A percentile compares a stretch with the other conserved stretches of the same genome.
Conservation (phyloP, 2,329 filamentous ascomycete genomes). For the Talaromyces sp. region DNA sequence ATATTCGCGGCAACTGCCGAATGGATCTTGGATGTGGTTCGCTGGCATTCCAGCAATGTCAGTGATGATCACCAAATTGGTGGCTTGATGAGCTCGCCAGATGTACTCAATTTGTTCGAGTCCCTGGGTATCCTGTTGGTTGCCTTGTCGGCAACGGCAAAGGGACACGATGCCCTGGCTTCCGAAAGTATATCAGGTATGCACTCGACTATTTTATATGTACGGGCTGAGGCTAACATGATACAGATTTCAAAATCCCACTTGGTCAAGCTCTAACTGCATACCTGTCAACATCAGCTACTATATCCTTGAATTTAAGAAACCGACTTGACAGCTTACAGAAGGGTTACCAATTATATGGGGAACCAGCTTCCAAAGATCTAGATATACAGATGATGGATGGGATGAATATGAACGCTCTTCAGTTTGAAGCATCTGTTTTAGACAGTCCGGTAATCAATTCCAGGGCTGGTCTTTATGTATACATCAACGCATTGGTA, state of each 20-base stretch:
- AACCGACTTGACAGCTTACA: conserved; percentile 37
- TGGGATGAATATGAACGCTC: conserved; percentile 40
- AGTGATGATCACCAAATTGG: conserved; percentile 24
- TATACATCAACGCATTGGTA: conserved; percentile 78
- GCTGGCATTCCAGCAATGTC: conserved; percentile 29
- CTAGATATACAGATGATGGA: conserved; percentile 42
- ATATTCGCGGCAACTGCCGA: conserved; percentile 32
- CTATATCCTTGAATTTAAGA: conserved; percentile 35
- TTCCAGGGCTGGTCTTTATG: conserved; percentile 74
- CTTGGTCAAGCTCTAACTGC: conserved; percentile 36
- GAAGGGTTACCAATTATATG: conserved; percentile 39
- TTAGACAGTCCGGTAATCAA: conserved; percentile 66
- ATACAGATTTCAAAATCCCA: conserved; percentile 31
- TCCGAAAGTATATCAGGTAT: conserved; percentile 32
- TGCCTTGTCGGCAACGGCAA: conserved; percentile 33
- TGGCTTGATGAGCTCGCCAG: conserved; percentile 31
- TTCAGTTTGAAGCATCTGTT: conserved; percentile 51
- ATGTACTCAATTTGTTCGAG: conserved; percentile 39
- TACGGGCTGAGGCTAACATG: conserved; percentile 7
- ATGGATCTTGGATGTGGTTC: conserved; percentile 36
- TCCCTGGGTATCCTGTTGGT: conserved; percentile 39
- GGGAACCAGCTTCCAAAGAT: conserved; percentile 37
- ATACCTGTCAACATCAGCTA: conserved; percentile 38
- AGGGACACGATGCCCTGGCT: conserved; percentile 34
- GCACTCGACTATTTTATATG: background rate